Percentiles rank a stretch among this genome's conserved stretches.
Conservation (phyloP, 2,329 filamentous ascomycete species). For the Cryoendolithus antarcticus region DNA sequence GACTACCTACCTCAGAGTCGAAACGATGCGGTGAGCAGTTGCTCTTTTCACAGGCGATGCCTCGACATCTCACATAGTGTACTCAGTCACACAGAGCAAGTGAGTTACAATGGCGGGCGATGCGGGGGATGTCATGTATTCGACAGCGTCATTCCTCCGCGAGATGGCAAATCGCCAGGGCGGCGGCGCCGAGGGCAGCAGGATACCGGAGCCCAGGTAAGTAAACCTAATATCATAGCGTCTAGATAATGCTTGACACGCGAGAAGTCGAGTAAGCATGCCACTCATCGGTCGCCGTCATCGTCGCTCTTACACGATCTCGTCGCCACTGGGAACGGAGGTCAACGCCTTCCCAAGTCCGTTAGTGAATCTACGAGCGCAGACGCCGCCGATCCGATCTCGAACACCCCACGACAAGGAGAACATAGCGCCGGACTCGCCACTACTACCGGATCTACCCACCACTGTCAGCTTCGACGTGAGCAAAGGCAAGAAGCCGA, state of each 20-base stretch:
- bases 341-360: constrained; percentile 5
- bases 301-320: constrained; percentile 6
- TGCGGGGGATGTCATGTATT: not conserved
- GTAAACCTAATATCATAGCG: not conserved
- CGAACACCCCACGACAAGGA: constrained; percentile 2
- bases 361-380: not conserved
- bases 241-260: not conserved
- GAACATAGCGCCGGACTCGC: constrained; percentile 1
- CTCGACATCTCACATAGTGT: too few species aligned
- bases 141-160: constrained; percentile 1
- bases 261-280: constrained; percentile 1
- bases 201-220: constrained; percentile 1
- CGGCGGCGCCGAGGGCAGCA: not conserved
- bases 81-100: constrained; percentile 60
- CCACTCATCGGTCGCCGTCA: constrained; percentile 1
- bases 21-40: too few species aligned
- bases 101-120: constrained; percentile 14
- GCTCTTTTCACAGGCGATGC: too few species aligned
- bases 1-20: too few species aligned
- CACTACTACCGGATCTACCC: constrained; percentile 3
- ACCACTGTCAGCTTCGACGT: not conserved
- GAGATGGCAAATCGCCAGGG: not conserved
- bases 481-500: not conserved
- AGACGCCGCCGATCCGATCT: constrained; percentile 2
- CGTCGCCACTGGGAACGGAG: constrained; percentile 2